Conservation (phyloP, 2,329 filamentous ascomycete genomes). For the Alternaria triticina region DNA sequence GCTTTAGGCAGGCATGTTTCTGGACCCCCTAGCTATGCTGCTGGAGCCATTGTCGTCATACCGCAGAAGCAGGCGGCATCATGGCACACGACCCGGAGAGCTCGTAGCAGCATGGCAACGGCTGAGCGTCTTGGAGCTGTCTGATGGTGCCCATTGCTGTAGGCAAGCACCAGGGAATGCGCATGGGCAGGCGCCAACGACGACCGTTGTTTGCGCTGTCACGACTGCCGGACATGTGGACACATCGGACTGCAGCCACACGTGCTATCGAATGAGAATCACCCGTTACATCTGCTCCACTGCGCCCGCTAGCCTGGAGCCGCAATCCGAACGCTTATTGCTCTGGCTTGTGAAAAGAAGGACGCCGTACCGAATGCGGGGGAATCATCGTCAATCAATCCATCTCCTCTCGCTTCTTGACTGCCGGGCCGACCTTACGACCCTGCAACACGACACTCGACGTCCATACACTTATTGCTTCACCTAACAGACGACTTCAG, state of each 20-base stretch:
- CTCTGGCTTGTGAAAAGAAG: slow-evolving; percentile 34
- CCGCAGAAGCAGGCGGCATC: slow-evolving; percentile 18
- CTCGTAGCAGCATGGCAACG: not conserved
- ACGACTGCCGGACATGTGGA: slow-evolving; percentile 34
- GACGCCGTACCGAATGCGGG: slow-evolving; percentile 43
- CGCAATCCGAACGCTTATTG: slow-evolving; percentile 30
- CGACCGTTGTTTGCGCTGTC: not conserved
- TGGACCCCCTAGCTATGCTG: slow-evolving; percentile 11
- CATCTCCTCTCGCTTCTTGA: slow-evolving; percentile 40
- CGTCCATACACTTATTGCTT: slow-evolving; percentile 29
- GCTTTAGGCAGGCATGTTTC: slow-evolving; percentile 21
- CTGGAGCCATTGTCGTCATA: slow-evolving; percentile 32
- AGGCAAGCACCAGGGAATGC: slow-evolving; percentile 11
- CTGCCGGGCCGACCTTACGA: slow-evolving; percentile 41
- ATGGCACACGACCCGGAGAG: slow-evolving; percentile 36
- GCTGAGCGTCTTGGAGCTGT: not conserved
- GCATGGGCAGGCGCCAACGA: slow-evolving; percentile 6
- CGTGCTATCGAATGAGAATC: slow-evolving; percentile 31
- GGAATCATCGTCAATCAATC: slow-evolving; percentile 43
- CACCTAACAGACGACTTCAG: slow-evolving; percentile 17
- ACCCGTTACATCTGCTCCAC: slow-evolving; percentile 37
- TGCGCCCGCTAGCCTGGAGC: slow-evolving; percentile 30
- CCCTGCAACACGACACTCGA: slow-evolving; percentile 36
- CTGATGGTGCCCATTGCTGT: slow-evolving; percentile 6
- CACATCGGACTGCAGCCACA: slow-evolving; percentile 27